Conservation (phyloP, 352 stramenopile genomes). For the Saprolegnia parasitica region DNA sequence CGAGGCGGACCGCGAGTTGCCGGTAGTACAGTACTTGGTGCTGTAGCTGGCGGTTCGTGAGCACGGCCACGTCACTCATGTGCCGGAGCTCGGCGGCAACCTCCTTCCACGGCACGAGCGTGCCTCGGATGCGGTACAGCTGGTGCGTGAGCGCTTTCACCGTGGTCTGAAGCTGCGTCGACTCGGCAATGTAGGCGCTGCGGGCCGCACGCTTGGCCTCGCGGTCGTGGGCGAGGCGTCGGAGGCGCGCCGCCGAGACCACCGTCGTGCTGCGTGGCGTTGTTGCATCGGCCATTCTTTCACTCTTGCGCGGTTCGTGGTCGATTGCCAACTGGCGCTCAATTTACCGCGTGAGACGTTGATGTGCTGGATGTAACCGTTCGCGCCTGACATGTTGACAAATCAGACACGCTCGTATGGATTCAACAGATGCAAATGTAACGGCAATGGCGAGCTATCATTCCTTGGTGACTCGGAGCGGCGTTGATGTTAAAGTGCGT, state of each 20-base stretch:
- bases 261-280: too few species aligned
- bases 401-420: too few species aligned
- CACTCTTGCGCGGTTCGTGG: too few species aligned
- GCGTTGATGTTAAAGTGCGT: too few species aligned
- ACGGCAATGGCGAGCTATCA: too few species aligned
- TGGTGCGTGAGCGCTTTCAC: not conserved
- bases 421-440: too few species aligned
- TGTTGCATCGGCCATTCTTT: too few species aligned
- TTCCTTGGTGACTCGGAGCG: too few species aligned
- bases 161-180: not conserved
- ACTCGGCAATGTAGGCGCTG: not conserved
- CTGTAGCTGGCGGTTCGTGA: not conserved
- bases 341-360: too few species aligned
- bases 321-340: too few species aligned
- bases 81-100: conserved; percentile 6
- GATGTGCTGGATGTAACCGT: too few species aligned
- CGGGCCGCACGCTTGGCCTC: not conserved
- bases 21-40: not conserved
- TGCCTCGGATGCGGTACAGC: not conserved
- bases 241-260: not conserved
- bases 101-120: conserved; percentile 9
- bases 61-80: not conserved
- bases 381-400: too few species aligned
- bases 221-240: not conserved
- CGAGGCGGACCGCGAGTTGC: not conserved